These are phyloP conservation scores for Peribolospora baueri DNA, from an alignment of 768 basidiomycete species.

Conservation along the genomic window DNA sequence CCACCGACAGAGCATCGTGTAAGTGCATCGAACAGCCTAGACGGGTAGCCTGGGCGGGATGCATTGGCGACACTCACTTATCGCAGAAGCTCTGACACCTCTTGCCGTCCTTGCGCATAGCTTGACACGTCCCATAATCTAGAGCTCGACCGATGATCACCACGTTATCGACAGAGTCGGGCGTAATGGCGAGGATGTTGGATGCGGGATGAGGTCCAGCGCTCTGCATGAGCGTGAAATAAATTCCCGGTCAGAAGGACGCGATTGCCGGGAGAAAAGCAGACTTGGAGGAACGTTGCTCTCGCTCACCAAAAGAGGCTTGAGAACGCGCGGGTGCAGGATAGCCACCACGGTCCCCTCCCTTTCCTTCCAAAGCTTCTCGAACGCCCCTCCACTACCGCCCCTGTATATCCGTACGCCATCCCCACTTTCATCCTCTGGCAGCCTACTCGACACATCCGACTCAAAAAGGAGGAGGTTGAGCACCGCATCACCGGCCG, in stretches of 20 bases:
- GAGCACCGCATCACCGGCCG: conserved; percentile 50
- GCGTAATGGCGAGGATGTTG: conserved; percentile 69
- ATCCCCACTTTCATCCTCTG: conserved; percentile 30
- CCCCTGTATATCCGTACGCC: conserved; percentile 45
- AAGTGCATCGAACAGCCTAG: neutral
- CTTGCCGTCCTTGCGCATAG: conserved; percentile 51
- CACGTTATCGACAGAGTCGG: conserved; percentile 53
- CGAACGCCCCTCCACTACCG: conserved; percentile 79
- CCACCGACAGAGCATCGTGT: neutral
- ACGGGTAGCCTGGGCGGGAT: conserved; percentile 3
- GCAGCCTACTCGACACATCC: conserved; percentile 27
- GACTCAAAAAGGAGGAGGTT: conserved; percentile 72
- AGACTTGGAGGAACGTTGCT: too few species aligned
- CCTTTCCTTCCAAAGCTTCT: conserved; percentile 55
- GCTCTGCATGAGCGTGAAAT: conserved; percentile 12
- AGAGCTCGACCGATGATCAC: conserved; percentile 61
- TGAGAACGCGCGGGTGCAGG: conserved; percentile 62
- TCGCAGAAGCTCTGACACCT: conserved; percentile 75
- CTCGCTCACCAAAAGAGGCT: conserved; percentile 49
- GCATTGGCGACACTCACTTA: conserved; percentile 10
- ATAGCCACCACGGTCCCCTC: conserved; percentile 79
- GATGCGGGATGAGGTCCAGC: conserved; percentile 43
- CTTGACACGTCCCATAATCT: conserved; percentile 68
- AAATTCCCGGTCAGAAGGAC: neutral
- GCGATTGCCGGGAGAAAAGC: too few species aligned